Evolutionary conservation across 768 basidiomycete species (phyloP), one percentile per base, ranked within the genome.

Genomic region (Macrolepiota dolichaula): DNA sequence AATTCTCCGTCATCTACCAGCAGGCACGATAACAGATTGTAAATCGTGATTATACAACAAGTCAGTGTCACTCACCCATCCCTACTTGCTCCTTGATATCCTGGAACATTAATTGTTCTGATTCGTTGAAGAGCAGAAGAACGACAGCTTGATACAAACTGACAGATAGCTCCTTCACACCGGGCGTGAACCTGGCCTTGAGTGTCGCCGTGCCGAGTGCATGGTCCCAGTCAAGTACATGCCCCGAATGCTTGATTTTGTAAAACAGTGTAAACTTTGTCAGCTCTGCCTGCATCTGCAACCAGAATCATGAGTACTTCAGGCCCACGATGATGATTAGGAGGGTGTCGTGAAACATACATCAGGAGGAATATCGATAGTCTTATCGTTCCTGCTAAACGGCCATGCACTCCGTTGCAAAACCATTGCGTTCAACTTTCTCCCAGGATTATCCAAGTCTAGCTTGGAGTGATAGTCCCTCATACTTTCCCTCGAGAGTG

Each of bases 371-470:
- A 93, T 72, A 61, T 81, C 78, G 27, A 88, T 72, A 17, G 74
- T 79, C 7, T 74, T 71, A 62, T 80, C 79, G 61, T 80, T 81
- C 6, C 77, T 74, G 3, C 81, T 72, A 67, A 92, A 92, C 4
- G 94, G 95, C 95, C 95, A 97, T 47, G 89, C 86, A 52, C 92
- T 93, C 47, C 85, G 85, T 66, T 94, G 89, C n/a, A 97, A 79
- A 10, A 96, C 87, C 84, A 91, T 88, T 12, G 87, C 91, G 36
- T 79, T 82, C 37, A 95, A 74, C 63, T 81, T 86, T 60, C 75
- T 77, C 4, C 76, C 78, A 0, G 74, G 61, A 59, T 71, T 78
- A 27, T 74, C 70, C 56, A 72, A 65, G 10, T 71, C 51, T 37
- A 81, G 66, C 65, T 82, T 79, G 27, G 74, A 67, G 60, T 86